Evolutionary conservation across 2,329 filamentous ascomycete species (phyloP).

Genomic region (Helotiales sp.): DNA sequence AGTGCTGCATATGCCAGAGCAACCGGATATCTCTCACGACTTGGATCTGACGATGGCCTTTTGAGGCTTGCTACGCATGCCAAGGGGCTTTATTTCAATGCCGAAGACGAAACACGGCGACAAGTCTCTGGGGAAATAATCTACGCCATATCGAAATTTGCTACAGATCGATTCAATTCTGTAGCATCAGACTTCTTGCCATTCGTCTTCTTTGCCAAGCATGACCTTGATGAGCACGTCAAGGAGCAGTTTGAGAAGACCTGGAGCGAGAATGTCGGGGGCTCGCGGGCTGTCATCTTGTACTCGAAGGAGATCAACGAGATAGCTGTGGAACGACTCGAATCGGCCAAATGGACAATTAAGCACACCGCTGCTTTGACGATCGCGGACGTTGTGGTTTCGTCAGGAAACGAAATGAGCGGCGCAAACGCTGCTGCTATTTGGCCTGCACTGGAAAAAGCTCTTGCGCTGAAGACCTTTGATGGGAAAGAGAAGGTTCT

Average conservation of each 20-base stretch:
- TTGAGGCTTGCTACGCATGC: constrained; percentile 57
- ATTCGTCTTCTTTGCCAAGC: constrained; percentile 85
- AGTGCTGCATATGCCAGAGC: constrained; percentile 86
- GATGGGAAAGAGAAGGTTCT: constrained; percentile 87
- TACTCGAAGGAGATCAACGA: constrained; percentile 82
- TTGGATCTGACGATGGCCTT: constrained; percentile 55
- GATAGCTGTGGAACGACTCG: constrained; percentile 70
- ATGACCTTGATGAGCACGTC: constrained; percentile 83
- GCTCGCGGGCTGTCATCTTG: constrained; percentile 77
- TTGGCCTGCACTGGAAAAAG: constrained; percentile 85
- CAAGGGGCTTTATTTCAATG: constrained; percentile 77
- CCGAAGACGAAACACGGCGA: constrained; percentile 77
- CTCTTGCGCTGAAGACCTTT: constrained; percentile 88
- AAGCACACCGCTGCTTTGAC: constrained; percentile 87
- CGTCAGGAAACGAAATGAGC: constrained; percentile 68
- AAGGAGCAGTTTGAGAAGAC: constrained; percentile 80
- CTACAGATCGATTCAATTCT: constrained; percentile 83
- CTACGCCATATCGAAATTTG: constrained; percentile 81
- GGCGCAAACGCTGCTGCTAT: constrained; percentile 64
- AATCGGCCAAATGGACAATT: constrained; percentile 84
- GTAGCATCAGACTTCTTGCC: constrained; percentile 79
- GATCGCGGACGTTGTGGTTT: constrained; percentile 73
- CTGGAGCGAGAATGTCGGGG: constrained; percentile 91
- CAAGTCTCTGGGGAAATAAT: constrained; percentile 83
- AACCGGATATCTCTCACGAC: constrained; percentile 80